Evolutionary conservation across 345 rosid genomes (phyloP).

Genomic region (Brassica cretica): DNA sequence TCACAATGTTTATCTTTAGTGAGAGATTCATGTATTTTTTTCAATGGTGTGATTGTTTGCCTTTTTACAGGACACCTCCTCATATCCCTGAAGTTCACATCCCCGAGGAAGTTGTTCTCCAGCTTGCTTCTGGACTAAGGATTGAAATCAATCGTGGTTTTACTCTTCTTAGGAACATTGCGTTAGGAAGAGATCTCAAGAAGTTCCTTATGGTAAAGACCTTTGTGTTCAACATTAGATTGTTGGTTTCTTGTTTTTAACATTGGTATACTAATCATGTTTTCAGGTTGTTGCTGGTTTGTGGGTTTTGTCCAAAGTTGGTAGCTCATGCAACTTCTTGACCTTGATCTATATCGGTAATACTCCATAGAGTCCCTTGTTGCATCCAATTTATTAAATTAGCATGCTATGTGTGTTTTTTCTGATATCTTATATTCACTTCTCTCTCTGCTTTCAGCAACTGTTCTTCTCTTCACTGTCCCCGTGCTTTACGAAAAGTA

Average conservation of each 20-base stretch:
- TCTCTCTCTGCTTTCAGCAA: conserved; percentile 45
- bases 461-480: conserved; percentile 68
- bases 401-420: neutral
- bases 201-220: conserved; percentile 72
- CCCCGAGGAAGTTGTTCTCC: conserved; percentile 71
- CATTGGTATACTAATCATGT: neutral
- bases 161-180: conserved; percentile 64
- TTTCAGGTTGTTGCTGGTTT: conserved; percentile 70
- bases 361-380: neutral
- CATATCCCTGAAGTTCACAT: conserved; percentile 72
- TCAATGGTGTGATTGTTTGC: neutral
- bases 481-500: conserved; percentile 90
- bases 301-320: conserved; percentile 71
- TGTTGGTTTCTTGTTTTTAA: neutral
- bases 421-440: neutral
- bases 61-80: conserved; percentile 56
- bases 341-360: conserved; percentile 79
- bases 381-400: neutral
- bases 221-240: neutral
- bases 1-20: neutral
- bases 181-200: conserved; percentile 92
- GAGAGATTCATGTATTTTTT: too few species aligned
- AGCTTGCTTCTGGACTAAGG: conserved; percentile 68
- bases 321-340: conserved; percentile 75
- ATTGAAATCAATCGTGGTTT: conserved; percentile 66